A percentile compares a stretch with the other conserved stretches of the same genome.
These are phyloP conservation scores for Phaeosphaeria sp. DNA, from an alignment of 2,329 filamentous ascomycete genomes.

Conservation along the genomic window DNA sequence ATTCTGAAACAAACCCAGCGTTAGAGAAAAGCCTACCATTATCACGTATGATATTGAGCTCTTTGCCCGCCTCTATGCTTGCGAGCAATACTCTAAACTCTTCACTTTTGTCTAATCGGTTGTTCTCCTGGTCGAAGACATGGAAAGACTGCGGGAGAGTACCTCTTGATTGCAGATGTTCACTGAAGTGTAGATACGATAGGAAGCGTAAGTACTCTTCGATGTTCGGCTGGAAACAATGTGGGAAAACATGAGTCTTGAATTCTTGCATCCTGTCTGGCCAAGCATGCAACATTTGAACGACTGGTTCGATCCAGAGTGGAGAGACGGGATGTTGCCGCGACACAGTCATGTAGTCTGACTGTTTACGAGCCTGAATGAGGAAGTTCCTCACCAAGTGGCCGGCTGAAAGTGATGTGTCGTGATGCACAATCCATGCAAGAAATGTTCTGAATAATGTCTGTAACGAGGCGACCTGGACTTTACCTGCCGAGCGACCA, in stretches of 20 bases:
- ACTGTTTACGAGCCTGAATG: conserved; percentile 31
- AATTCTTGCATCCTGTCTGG: conserved; percentile 50
- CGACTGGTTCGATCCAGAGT: conserved; percentile 50
- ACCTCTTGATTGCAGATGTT: conserved; percentile 30
- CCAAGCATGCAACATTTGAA: conserved; percentile 38
- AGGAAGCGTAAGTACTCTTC: conserved; percentile 52
- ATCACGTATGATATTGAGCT: conserved; percentile 54
- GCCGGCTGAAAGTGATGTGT: conserved; percentile 49
- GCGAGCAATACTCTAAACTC: conserved; percentile 48
- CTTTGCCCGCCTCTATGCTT: conserved; percentile 54
- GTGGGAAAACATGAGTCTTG: conserved; percentile 56
- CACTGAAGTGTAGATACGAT: conserved; percentile 44
- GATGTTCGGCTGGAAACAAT: conserved; percentile 52
- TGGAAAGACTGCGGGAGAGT: conserved; percentile 22
- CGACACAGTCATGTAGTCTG: conserved; percentile 10
- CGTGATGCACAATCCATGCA: conserved; percentile 49
- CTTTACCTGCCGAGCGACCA: conserved; percentile 8
- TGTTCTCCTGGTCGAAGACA: conserved; percentile 5
- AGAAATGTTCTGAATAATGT: conserved; percentile 38
- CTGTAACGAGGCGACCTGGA: conserved; percentile 12
- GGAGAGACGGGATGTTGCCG: conserved; percentile 18
- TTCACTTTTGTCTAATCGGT: conserved; percentile 23
- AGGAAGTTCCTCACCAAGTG: conserved; percentile 47
- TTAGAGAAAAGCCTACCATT: too few species aligned
- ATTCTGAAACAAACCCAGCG: too few species aligned